These are phyloP conservation scores for Thinopyrum obtusiflorum DNA, from an alignment of 202 grass and related monocot genomes.

Conservation along the genomic window DNA sequence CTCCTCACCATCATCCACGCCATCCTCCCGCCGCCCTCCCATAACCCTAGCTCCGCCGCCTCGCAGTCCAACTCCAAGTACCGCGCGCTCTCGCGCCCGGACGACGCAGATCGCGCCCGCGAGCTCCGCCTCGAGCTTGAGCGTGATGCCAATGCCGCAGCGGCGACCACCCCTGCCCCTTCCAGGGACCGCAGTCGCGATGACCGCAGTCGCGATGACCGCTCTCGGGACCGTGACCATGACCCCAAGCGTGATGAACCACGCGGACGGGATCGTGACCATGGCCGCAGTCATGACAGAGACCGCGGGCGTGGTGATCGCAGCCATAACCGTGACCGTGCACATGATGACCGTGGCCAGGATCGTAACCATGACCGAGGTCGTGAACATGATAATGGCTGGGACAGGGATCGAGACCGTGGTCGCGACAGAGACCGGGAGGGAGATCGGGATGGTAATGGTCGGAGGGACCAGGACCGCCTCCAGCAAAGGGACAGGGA, in stretches of 20 bases:
- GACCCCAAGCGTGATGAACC: constrained; percentile 1
- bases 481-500: constrained; percentile 36
- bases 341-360: neutral
- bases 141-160: constrained; percentile 46
- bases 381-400: neutral
- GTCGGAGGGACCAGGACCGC: constrained; percentile 23
- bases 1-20: constrained; percentile 94
- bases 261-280: constrained; percentile 11
- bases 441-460: constrained; percentile 27
- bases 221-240: constrained; percentile 17
- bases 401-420: constrained; percentile 33
- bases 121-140: constrained; percentile 77
- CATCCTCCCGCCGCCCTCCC: constrained; percentile 60
- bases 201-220: constrained; percentile 18
- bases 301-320: constrained; percentile 7
- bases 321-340: neutral
- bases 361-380: neutral
- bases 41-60: constrained; percentile 35
- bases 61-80: constrained; percentile 42
- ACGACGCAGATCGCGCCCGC: constrained; percentile 65
- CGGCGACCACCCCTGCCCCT: constrained; percentile 10
- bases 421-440: constrained; percentile 32
- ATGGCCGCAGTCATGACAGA: constrained; percentile 14
- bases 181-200: constrained; percentile 17
- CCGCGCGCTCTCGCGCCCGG: constrained; percentile 63